A percentile compares a stretch with the other conserved stretches of the same genome.
Evolutionary conservation across 2,329 filamentous ascomycete species (phyloP).

Genomic region (Fusarium aywerte): DNA sequence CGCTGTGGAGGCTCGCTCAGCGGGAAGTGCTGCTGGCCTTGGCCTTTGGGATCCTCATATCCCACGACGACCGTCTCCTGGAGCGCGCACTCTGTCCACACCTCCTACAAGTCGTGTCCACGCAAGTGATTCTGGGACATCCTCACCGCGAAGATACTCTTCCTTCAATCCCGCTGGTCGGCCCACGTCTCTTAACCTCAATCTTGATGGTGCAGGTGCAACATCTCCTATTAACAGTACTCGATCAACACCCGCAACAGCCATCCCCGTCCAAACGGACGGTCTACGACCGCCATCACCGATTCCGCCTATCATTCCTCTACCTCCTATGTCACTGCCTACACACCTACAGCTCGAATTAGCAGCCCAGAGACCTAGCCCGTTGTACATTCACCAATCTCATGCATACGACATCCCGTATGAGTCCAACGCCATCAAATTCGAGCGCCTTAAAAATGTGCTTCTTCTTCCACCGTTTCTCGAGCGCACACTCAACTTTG

Average conservation of each 20-base stretch:
- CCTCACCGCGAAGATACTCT: slow-evolving; percentile 60
- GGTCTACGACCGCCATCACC: slow-evolving; percentile 57
- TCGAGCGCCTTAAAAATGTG: slow-evolving; percentile 91
- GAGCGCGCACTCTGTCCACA: slow-evolving; percentile 61
- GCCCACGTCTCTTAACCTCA: slow-evolving; percentile 60
- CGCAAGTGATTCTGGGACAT: slow-evolving; percentile 44
- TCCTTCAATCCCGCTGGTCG: slow-evolving; percentile 59
- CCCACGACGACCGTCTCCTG: slow-evolving; percentile 49
- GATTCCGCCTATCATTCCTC: slow-evolving; percentile 66
- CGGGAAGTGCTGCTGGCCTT: slow-evolving; percentile 17
- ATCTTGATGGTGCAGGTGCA: slow-evolving; percentile 45
- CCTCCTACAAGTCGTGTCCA: slow-evolving; percentile 60
- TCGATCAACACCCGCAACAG: slow-evolving; percentile 41
- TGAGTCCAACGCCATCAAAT: slow-evolving; percentile 91
- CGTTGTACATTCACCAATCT: slow-evolving; percentile 72
- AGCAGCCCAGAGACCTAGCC: slow-evolving; percentile 69
- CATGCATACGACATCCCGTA: slow-evolving; percentile 74
- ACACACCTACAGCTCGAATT: slow-evolving; percentile 73
- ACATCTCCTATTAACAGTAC: slow-evolving; percentile 33
- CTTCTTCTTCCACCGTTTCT: slow-evolving; percentile 82
- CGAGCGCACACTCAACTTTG: slow-evolving; percentile 87
- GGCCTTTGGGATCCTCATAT: slow-evolving; percentile 36
- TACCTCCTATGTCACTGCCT: slow-evolving; percentile 74
- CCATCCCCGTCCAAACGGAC: slow-evolving; percentile 42
- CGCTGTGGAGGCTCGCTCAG: slow-evolving; percentile 40